Percentiles rank a stretch among this genome's conserved stretches.
These are phyloP conservation scores for Heliocybe sulcata DNA, from an alignment of 1,284 basidiomycete genomes.

Conservation along the genomic window DNA sequence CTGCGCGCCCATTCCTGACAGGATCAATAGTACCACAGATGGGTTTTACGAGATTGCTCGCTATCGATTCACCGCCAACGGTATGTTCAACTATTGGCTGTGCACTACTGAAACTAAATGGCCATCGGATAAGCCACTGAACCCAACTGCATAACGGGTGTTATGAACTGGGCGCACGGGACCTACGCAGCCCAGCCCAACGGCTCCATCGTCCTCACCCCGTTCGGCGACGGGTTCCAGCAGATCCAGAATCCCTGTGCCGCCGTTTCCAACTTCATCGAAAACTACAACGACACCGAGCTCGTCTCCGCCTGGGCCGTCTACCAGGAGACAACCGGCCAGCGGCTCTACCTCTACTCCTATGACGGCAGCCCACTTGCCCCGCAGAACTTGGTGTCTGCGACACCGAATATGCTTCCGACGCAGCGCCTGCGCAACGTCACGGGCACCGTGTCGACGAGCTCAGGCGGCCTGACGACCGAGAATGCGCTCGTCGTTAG, in stretches of 20 bases:
- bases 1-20: slow-evolving; percentile 1
- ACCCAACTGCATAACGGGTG: slow-evolving; percentile 78
- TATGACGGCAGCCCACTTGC: slow-evolving; percentile 59
- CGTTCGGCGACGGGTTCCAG: slow-evolving; percentile 81
- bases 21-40: slow-evolving; percentile 42
- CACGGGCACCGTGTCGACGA: slow-evolving; percentile 13
- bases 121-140: slow-evolving; percentile 42
- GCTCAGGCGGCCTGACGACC: slow-evolving; percentile 1
- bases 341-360: slow-evolving; percentile 59
- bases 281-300: slow-evolving; percentile 71
- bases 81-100: slow-evolving; percentile 25
- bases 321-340: slow-evolving; percentile 46
- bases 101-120: not conserved
- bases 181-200: slow-evolving; percentile 60
- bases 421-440: slow-evolving; percentile 43
- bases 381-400: slow-evolving; percentile 51
- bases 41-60: slow-evolving; percentile 83
- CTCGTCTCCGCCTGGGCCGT: slow-evolving; percentile 51
- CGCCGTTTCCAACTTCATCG: slow-evolving; percentile 78
- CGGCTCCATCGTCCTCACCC: slow-evolving; percentile 67
- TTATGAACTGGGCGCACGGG: slow-evolving; percentile 85
- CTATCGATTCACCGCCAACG: slow-evolving; percentile 83
- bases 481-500: not conserved
- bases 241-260: slow-evolving; percentile 90
- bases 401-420: slow-evolving; percentile 62